Evolutionary conservation across 208 protist species (phyloP), one percentile per base, ranked within the genome.

Genomic region (Leishmania guyanensis): DNA sequence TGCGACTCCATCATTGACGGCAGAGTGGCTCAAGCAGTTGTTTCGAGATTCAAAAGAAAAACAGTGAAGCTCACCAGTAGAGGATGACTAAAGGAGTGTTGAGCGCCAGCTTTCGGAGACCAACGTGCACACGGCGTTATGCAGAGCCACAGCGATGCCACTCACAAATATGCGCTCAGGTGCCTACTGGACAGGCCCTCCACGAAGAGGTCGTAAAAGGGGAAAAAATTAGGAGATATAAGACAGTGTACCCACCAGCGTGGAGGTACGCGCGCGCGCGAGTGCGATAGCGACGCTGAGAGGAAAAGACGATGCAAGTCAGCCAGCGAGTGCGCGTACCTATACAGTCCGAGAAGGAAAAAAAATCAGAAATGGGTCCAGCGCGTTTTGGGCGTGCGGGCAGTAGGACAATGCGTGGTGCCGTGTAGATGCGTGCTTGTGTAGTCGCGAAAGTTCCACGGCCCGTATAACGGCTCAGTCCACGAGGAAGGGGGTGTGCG

Each of bases 1-100:
- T 95, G 90, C 6, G 86, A 84, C 75, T 97, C 92, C 94, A 97
- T 97, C 29, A 36, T 70, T 46, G 29, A 20, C 62, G 70, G 5
- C 14, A 68, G 33, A 68, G 56, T 17, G 22, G 58, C 69, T 54
- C 46, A 29, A 51, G 8, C 26, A 10, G 14, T 26, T 20, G 8
- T 20, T 33, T 73, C 14, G 17, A 53, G 22, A 2, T 54, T 73
- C 69, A 73, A 73, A 69, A 22, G 16, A 66, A 56, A 51, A 78
- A 85, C 62, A 53, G 8, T 54, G 46, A 54, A 73, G 5, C 0
- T 33, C 69, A 51, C 69, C n/a, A 29, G 46, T 33, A 29, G 46
- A 73, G 56, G 53, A 65, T 22, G 68, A 53, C n/a, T 29, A 43
- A 76, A 60, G 56, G 26, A 39, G 53, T 5, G 26, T 29, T 39